Evolutionary conservation across 2,329 filamentous ascomycete genomes (phyloP).

Genomic region (Neofusicoccum kwambonambiense): DNA sequence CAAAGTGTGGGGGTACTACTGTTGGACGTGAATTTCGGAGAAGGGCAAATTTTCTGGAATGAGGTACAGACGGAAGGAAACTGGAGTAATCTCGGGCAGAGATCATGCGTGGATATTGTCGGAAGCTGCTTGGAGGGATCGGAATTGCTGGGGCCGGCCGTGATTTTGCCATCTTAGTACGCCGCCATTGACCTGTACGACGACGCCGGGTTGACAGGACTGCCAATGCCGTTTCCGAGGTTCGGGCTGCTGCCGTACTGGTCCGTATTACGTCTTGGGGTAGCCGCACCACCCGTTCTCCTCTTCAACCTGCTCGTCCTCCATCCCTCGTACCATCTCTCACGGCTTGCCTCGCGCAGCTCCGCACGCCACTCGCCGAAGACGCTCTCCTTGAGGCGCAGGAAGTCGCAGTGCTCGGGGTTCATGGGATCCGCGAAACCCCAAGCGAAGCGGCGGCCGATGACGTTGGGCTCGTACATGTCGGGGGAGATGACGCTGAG

Average conservation of each 20-base stretch:
- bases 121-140: not conserved
- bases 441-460: constrained; percentile 93
- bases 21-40: not conserved
- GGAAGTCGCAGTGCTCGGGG: constrained; percentile 88
- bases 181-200: constrained; percentile 1
- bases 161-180: not conserved
- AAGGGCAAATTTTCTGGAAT: constrained; percentile 5
- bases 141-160: not conserved
- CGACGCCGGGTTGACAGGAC: not conserved
- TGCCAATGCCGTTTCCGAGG: not conserved
- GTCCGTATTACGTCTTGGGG: constrained; percentile 9
- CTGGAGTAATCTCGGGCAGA: constrained; percentile 4
- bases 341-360: constrained; percentile 82
- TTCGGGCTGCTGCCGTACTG: constrained; percentile 1
- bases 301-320: constrained; percentile 59
- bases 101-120: constrained; percentile 11
- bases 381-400: constrained; percentile 83
- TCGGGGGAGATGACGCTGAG: constrained; percentile 94
- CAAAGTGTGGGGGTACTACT: not conserved
- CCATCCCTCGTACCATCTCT: constrained; percentile 96
- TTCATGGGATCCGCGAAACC: constrained; percentile 95
- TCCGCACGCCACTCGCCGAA: constrained; percentile 93
- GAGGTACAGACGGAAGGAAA: constrained; percentile 9
- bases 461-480: constrained; percentile 73
- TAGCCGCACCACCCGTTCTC: not conserved